phyloP scores from a whole-genome alignment of 805 yeast genomes.

The Candida hungchunana region DNA sequence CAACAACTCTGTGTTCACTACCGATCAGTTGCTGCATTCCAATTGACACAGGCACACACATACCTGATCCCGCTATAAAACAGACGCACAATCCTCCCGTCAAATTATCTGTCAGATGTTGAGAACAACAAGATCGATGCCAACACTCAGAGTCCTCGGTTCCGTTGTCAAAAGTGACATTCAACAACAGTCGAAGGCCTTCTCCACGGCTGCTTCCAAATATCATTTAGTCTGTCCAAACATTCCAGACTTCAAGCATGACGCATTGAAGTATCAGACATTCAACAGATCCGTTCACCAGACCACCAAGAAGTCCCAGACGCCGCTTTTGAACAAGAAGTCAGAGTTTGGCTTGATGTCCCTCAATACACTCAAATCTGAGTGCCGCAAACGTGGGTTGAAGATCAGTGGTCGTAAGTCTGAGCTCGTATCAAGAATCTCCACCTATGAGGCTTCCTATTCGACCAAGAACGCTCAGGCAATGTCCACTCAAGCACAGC shows the following conservation, averaged over 20 bases:
- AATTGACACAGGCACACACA: not conserved
- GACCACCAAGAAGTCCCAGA: slow-evolving; percentile 25
- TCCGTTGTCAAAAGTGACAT: slow-evolving; percentile 10
- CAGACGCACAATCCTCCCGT: too few species aligned
- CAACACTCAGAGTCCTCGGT: slow-evolving; percentile 21
- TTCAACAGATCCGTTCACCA: slow-evolving; percentile 28
- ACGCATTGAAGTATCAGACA: slow-evolving; percentile 10
- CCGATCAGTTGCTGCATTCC: too few species aligned
- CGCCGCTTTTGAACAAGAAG: slow-evolving; percentile 24
- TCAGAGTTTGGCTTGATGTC: slow-evolving; percentile 38
- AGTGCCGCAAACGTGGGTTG: slow-evolving; percentile 56
- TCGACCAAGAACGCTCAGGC: slow-evolving; percentile 8
- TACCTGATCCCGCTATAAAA: too few species aligned
- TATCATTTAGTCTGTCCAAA: slow-evolving; percentile 22
- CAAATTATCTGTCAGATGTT: slow-evolving; percentile 14
- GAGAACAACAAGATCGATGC: slow-evolving; percentile 28
- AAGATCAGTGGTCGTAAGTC: slow-evolving; percentile 58
- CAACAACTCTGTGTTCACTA: too few species aligned
- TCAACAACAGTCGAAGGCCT: slow-evolving; percentile 10
- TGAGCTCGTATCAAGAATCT: slow-evolving; percentile 43
- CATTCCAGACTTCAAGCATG: slow-evolving; percentile 19
- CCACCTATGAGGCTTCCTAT: slow-evolving; percentile 22
- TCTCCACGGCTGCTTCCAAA: slow-evolving; percentile 12
- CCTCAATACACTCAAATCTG: slow-evolving; percentile 49
- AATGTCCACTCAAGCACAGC: slow-evolving; percentile 16